A percentile compares a stretch with the other conserved stretches of the same genome.
phyloP scores from a whole-genome alignment of 2,329 filamentous ascomycete genomes.

The Fulvia fulva region DNA sequence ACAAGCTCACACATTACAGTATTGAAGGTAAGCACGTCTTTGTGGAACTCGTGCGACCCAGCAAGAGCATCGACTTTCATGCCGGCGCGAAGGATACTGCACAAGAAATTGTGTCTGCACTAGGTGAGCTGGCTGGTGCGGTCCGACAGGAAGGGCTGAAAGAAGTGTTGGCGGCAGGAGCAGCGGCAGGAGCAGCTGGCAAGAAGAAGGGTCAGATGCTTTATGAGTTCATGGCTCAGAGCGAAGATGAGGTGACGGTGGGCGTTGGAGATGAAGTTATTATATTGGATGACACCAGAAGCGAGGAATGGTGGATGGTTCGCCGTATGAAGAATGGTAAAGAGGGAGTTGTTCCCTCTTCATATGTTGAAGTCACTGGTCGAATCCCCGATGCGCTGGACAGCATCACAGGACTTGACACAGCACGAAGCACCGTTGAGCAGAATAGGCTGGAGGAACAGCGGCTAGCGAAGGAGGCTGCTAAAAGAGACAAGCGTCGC shows the following conservation, averaged over 20 bases:
- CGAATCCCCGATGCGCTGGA: conserved; percentile 50
- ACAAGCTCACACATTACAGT: conserved; percentile 95
- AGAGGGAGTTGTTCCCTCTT: conserved; percentile 93
- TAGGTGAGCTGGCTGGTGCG: conserved; percentile 86
- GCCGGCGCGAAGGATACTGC: conserved; percentile 96
- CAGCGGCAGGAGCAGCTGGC: conserved; percentile 52
- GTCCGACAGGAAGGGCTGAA: conserved; percentile 76
- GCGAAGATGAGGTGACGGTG: conserved; percentile 93
- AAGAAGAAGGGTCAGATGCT: conserved; percentile 82
- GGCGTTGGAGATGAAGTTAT: conserved; percentile 85
- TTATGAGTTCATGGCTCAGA: conserved; percentile 95
- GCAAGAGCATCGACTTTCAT: conserved; percentile 94
- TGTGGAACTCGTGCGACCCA: conserved; percentile 83
- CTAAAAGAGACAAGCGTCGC: conserved; percentile 56
- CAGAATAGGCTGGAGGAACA: conserved; percentile 77
- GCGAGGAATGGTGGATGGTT: conserved; percentile 98
- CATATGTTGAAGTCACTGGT: conserved; percentile 86
- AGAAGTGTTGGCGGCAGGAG: conserved; percentile 79
- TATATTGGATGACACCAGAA: conserved; percentile 82
- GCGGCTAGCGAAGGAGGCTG: conserved; percentile 73
- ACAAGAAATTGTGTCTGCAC: conserved; percentile 80
- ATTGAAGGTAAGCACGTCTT: conserved; percentile 98
- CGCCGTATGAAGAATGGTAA: conserved; percentile 84
- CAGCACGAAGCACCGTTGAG: conserved; percentile 66
- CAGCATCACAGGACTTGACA: conserved; percentile 54